Evolutionary conservation across 2,329 filamentous ascomycete species (phyloP), one percentile per base, ranked within the genome.

Genomic region (Teratosphaeria gauchensis): DNA sequence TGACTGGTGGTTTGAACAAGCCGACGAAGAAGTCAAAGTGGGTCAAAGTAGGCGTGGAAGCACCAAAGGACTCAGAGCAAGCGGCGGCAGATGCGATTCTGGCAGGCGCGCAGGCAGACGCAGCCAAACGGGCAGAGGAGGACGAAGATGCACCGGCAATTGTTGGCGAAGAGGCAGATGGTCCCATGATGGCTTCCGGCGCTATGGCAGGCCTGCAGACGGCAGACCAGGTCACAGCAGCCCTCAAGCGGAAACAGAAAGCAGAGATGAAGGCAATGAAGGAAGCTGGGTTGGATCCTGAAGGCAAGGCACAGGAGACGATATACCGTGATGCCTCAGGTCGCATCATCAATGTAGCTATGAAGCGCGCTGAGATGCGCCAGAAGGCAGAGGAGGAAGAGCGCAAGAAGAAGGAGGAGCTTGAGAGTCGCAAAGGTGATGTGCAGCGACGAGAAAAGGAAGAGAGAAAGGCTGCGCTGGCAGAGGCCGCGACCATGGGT

Each of bases 291-390:
- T 70, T 75, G 51, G 72, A 76, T 57, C 69, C 73, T 51, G 73
- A 72, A 53, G 75, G 72, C 0, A 71, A 75, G 59, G 82, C 83
- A 33, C 82, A 87, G 67, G 90, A 96, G 74, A 95, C 92, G 0
- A 91, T 96, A 28, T 96, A 97, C 72, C 88, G 94, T 66, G 94
- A 99, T 74, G 94, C 95, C 11, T 94, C 89, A 2, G 94, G 94
- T 12, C 83, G 92, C n/a, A 86, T 95, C 58, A 92, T 99, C 63
- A 95, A 99, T 69, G 84, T 97, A 28, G 86, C 87, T 19, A 90
- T 96, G 88, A 90, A 90, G 73, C 83, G 92, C 28, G 92, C 90
- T 21, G 91, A 96, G 73, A 87, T 89, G 55, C 82, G 90, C n/a
- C 83, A 84, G 55, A 90, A 88, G 65, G 87, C 87, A 0, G 86